These are phyloP conservation scores for Fusarium acutatum DNA, from an alignment of 2,329 filamentous ascomycete species.

Conservation along the genomic window DNA sequence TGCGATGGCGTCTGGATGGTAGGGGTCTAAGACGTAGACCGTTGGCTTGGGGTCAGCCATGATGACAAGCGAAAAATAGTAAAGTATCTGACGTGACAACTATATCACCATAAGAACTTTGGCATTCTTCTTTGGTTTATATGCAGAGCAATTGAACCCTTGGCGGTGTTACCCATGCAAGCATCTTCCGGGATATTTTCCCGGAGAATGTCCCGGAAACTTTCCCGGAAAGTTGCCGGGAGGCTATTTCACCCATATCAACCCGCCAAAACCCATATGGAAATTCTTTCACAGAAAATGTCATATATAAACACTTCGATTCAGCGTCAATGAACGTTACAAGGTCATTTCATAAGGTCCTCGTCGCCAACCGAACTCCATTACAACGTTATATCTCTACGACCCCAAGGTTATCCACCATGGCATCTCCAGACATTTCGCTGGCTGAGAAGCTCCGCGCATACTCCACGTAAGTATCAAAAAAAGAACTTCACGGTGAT, in stretches of 20 bases:
- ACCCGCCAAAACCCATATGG: fast-evolving
- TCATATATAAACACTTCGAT: fast-evolving
- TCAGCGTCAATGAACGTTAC: fast-evolving
- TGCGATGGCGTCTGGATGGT: not conserved
- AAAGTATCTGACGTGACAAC: no score
- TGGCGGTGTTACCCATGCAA: fast-evolving
- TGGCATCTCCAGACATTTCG: not conserved
- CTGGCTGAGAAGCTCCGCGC: not conserved
- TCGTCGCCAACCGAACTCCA: fast-evolving
- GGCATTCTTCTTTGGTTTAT: no score
- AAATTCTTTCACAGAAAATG: fast-evolving
- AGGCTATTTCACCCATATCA: fast-evolving
- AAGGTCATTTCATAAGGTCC: not conserved
- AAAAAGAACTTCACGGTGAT: fast-evolving
- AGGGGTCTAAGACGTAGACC: not conserved
- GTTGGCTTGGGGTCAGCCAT: not conserved
- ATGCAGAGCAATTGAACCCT: fast-evolving
- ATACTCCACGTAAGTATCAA: not conserved
- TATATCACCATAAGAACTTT: no score
- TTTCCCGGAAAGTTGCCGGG: not conserved
- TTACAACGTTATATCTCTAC: not conserved
- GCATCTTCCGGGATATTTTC: fast-evolving
- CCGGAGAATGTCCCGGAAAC: not conserved
- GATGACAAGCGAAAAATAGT: not conserved
- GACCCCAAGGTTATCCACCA: fast-evolving